Conservation (phyloP, 2,329 filamentous ascomycete genomes). For the Trichoderma afroharzianum region DNA sequence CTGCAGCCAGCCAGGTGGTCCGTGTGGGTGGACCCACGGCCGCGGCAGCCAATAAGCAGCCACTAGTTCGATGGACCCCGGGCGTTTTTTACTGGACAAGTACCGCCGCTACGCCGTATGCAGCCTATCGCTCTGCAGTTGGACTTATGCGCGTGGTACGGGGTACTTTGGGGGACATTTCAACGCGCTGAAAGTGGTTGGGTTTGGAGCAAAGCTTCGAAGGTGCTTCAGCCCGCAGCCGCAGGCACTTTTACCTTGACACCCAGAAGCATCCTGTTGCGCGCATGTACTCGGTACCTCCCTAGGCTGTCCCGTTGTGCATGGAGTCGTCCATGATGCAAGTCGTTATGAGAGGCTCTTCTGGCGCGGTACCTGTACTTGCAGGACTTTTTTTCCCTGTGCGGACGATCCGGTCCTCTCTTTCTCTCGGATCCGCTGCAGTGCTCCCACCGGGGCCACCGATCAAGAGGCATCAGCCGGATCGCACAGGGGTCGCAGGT, state of each 20-base stretch:
- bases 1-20: slow-evolving; percentile 17
- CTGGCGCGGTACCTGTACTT: not conserved
- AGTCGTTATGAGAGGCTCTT: not conserved
- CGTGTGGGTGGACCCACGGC: not conserved
- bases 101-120: slow-evolving; percentile 16
- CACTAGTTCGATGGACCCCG: not conserved
- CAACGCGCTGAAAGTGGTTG: not conserved
- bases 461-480: not conserved
- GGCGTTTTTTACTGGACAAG: slow-evolving; percentile 6
- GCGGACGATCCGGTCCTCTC: slow-evolving; percentile 1
- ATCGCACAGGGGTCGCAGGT: not conserved
- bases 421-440: slow-evolving; percentile 7
- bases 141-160: not conserved
- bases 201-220: not conserved
- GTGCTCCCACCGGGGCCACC: slow-evolving; percentile 8
- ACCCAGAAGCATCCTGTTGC: not conserved
- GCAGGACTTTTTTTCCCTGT: not conserved
- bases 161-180: not conserved
- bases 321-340: not conserved
- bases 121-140: slow-evolving; percentile 1
- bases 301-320: not conserved
- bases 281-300: not conserved
- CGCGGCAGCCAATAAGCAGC: not conserved
- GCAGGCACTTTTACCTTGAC: not conserved
- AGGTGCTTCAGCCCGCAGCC: not conserved